A percentile compares a stretch with the other conserved stretches of the same genome.
These are phyloP conservation scores for Diaporthe velutina DNA, from an alignment of 2,329 filamentous ascomycete species.

Conservation along the genomic window DNA sequence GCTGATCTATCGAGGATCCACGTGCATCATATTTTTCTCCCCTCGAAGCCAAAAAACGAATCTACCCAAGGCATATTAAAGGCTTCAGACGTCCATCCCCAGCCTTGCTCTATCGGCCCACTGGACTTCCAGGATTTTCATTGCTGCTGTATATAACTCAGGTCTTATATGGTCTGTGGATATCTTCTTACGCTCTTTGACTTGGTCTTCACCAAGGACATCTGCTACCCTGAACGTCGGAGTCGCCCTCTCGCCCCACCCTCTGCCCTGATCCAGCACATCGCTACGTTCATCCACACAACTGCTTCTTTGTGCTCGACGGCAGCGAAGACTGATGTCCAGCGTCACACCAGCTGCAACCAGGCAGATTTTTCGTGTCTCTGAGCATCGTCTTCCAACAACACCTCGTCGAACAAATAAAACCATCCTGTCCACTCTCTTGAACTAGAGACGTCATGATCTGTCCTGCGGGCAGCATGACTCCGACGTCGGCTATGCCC, in stretches of 20 bases:
- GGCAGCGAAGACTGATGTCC: not conserved
- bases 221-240: not conserved
- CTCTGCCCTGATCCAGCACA: not conserved
- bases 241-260: not conserved
- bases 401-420: not conserved
- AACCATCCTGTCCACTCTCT: not conserved
- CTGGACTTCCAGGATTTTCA: no score
- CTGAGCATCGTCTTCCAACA: not conserved
- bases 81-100: not conserved
- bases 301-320: not conserved
- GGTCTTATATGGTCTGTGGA: not conserved
- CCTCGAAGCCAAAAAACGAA: not conserved
- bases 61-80: not conserved
- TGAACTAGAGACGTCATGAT: not conserved
- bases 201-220: not conserved
- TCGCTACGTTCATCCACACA: not conserved
- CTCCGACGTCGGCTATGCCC: not conserved
- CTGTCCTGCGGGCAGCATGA: not conserved
- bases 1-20: no score
- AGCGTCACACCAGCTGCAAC: not conserved
- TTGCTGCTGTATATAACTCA: not conserved
- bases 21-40: no score
- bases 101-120: no score
- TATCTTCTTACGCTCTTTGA: not conserved
- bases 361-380: no score